Evolutionary conservation across 805 yeast genomes (phyloP), one percentile per base, ranked within the genome.

Genomic region (Metschnikowia proteae): DNA sequence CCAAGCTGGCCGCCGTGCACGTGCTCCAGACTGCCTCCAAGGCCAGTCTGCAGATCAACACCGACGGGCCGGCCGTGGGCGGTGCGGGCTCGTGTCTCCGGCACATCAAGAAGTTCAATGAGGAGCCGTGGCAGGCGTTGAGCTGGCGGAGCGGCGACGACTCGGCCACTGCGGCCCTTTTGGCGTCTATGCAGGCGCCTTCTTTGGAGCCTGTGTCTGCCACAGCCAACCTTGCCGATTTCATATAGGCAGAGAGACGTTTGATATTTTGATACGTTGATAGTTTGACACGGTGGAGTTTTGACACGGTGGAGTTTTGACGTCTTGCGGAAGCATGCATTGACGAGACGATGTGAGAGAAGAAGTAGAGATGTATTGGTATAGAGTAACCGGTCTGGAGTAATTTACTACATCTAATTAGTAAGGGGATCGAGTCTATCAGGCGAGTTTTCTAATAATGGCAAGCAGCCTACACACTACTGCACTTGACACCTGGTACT

Each of bases 1-100:
- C 37, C 11, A 58, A 57, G 48, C 58, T 47, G 30, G 57, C 64
- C 29, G 71, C 65, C 26, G 67, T 73, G 9, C 76, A 70, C 45
- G 67, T 73, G 34, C 63, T 73, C 43, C 77, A 73, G 53, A 64
- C 74, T 7, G 68, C 75, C 1, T 66, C 74, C 13, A 72, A 71
- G 51, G 52, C 63, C 8, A 52, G 54, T 22, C 49, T 59, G 11
- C 66, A 55, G 38, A 50, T 55, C 26, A 55, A 53, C 35, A 48
- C 59, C 30, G 55, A 56, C 4, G 71, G 68, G 9, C 73, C 68
- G 6, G 52, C 59, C 13, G 51, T 49, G 28, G 47, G 58, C 5
- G 65, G 69, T 1, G 60, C 70, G 17, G 78, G 78, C 2, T 72
- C 68, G 32, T 65, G 76, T 4, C 63, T 73, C 46, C 66, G 63